phyloP scores from a whole-genome alignment of 192 early-diverging fungal species.

The Entomortierella chlamydospora region DNA sequence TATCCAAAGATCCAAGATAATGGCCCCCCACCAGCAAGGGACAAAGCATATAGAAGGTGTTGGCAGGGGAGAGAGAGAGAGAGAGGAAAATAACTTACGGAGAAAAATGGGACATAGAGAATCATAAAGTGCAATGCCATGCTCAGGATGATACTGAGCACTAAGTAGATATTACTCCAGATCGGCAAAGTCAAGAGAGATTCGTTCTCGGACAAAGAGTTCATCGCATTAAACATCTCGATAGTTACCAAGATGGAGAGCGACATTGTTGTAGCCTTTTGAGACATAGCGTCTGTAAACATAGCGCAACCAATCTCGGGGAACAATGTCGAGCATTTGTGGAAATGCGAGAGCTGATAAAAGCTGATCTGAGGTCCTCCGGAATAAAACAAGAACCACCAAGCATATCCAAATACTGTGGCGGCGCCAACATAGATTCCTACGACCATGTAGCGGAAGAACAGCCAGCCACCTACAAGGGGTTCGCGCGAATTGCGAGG shows the following conservation, averaged over 20 bases:
- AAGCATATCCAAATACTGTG: constrained; percentile 96
- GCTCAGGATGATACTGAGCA: constrained; percentile 83
- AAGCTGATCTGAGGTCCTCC: constrained; percentile 91
- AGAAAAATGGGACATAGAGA: constrained; percentile 97
- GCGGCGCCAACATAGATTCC: constrained; percentile 94
- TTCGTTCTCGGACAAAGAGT: constrained; percentile 97
- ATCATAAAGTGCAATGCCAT: constrained; percentile 97
- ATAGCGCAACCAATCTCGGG: constrained; percentile 93
- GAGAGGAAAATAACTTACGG: constrained; percentile 45
- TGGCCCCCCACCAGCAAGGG: too few species aligned
- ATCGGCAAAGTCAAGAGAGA: constrained; percentile 91
- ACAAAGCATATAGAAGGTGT: too few species aligned
- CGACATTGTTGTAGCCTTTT: constrained; percentile 94
- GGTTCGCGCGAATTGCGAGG: constrained; percentile 91
- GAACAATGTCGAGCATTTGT: constrained; percentile 88
- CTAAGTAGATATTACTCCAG: constrained; percentile 91
- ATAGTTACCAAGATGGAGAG: constrained; percentile 96
- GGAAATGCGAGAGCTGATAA: constrained; percentile 93
- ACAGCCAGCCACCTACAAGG: constrained; percentile 93
- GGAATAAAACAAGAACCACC: constrained; percentile 97
- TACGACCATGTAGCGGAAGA: constrained; percentile 93
- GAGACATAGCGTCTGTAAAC: constrained; percentile 81
- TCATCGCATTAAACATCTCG: constrained; percentile 99
- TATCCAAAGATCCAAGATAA: too few species aligned
- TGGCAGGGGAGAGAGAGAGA: too few species aligned